phyloP scores from a whole-genome alignment of 805 yeast species.

The Starmerella davenportii region DNA sequence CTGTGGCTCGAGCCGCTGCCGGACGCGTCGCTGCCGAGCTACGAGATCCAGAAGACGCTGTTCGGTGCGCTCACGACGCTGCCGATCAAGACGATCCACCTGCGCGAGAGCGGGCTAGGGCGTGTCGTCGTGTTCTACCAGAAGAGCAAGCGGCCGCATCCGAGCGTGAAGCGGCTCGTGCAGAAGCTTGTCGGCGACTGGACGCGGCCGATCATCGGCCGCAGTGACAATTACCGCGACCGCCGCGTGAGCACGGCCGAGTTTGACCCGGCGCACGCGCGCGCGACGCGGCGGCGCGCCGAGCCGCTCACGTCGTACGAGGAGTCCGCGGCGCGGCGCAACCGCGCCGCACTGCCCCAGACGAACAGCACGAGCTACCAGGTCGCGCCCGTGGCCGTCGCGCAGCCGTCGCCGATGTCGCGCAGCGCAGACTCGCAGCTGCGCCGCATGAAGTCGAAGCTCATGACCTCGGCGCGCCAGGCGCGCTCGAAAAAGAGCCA shows the following conservation, averaged over 20 bases:
- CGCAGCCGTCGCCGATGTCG: slow-evolving; percentile 31
- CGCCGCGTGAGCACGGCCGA: slow-evolving; percentile 50
- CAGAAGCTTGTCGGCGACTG: slow-evolving; percentile 87
- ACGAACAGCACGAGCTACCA: slow-evolving; percentile 76
- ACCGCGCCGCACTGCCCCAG: slow-evolving; percentile 91
- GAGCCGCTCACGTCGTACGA: slow-evolving; percentile 43
- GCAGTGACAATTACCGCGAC: slow-evolving; percentile 86
- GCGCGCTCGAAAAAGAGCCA: slow-evolving; percentile 38
- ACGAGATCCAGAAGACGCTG: slow-evolving; percentile 79
- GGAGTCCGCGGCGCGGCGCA: slow-evolving; percentile 77
- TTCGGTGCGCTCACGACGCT: slow-evolving; percentile 54
- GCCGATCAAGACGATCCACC: slow-evolving; percentile 89
- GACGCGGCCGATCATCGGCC: slow-evolving; percentile 95
- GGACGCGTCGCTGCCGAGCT: slow-evolving; percentile 94
- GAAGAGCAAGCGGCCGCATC: slow-evolving; percentile 75
- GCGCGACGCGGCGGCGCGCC: slow-evolving; percentile 9
- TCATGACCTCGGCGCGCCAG: slow-evolving; percentile 31
- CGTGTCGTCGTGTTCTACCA: slow-evolving; percentile 87
- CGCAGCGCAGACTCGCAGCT: slow-evolving; percentile 55
- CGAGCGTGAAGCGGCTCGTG: slow-evolving; percentile 66
- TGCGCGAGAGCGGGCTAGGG: slow-evolving; percentile 87
- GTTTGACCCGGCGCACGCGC: slow-evolving; percentile 27
- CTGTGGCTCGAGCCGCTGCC: slow-evolving; percentile 98
- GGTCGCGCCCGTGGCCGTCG: slow-evolving; percentile 65
- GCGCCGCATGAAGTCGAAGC: slow-evolving; percentile 51